phyloP scores from a whole-genome alignment of 1,284 basidiomycete species.

The Xanthoconium separans region DNA sequence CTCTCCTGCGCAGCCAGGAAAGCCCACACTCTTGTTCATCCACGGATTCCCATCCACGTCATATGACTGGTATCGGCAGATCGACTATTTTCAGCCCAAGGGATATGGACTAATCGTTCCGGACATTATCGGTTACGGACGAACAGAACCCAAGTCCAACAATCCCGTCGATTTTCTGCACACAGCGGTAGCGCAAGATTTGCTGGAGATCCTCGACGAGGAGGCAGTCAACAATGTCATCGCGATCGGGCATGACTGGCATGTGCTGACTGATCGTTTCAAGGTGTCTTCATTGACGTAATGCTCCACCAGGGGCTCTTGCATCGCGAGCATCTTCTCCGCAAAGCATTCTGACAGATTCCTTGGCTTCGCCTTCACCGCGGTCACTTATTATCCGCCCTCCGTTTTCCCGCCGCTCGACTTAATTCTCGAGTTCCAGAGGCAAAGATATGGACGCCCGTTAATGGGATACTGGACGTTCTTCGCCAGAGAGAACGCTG shows the following conservation, averaged over 20 bases:
- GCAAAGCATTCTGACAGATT: slow-evolving; percentile 33
- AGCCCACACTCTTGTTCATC: slow-evolving; percentile 43
- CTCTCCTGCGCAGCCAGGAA: slow-evolving; percentile 21
- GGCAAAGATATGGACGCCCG: slow-evolving; percentile 31
- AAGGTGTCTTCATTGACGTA: background rate
- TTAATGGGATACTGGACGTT: slow-evolving; percentile 43
- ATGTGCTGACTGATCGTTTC: background rate
- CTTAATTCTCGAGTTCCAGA: slow-evolving; percentile 22
- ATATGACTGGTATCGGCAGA: slow-evolving; percentile 45
- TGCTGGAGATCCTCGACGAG: slow-evolving; percentile 44
- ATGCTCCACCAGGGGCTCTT: slow-evolving; percentile 30
- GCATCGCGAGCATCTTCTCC: slow-evolving; percentile 32
- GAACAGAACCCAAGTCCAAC: slow-evolving; percentile 43
- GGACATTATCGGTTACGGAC: slow-evolving; percentile 50
- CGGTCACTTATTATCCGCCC: slow-evolving; percentile 34
- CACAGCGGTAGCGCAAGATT: slow-evolving; percentile 38
- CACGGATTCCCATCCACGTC: slow-evolving; percentile 47
- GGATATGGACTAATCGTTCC: slow-evolving; percentile 51
- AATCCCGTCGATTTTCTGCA: slow-evolving; percentile 39
- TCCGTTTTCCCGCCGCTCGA: slow-evolving; percentile 28
- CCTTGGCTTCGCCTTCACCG: slow-evolving; percentile 33
- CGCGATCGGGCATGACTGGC: slow-evolving; percentile 49
- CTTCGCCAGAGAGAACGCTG: slow-evolving; percentile 30
- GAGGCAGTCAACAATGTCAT: slow-evolving; percentile 37
- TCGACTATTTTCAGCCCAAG: slow-evolving; percentile 40